Evolutionary conservation across 2,329 filamentous ascomycete species (phyloP), one percentile per base, ranked within the genome.

Genomic region (Beauveria sp.): DNA sequence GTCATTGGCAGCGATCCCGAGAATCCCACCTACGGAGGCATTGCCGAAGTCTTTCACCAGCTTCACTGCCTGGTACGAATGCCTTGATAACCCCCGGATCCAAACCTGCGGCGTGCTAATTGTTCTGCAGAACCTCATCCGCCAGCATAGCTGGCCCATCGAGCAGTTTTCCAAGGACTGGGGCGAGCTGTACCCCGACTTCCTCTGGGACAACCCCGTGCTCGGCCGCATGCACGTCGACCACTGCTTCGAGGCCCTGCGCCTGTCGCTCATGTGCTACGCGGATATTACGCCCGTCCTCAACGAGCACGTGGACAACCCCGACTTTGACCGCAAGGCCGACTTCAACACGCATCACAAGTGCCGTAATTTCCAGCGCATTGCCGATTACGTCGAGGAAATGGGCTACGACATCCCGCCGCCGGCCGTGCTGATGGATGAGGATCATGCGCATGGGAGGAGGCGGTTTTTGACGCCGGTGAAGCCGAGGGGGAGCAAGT

Each of bases 211-310:
- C 28, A 40, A 52, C 20, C 46, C 45, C 6, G 62, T 58, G 24
- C 46, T 64, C 2, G 51, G 60, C 9, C 60, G 62, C 42, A 55
- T 57, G 45, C 62, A 65, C n/a, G 64, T 72, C n/a, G 71, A 73
- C 26, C 69, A 73, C 63, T 74, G 70, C 57, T 66, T 73, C 28
- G 71, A 73, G 62, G 67, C 67, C 10, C 66, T 73, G 9, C 71
- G 71, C 56, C 55, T 62, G 38, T 42, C 31, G 18, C 60, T 65
- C 28, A 64, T 64, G 64, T 65, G 64, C 49, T 42, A 54, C 16
- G 40, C 54, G 1, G 64, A 65, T 34, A 63, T 65, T 1, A 64
- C 62, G 9, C 64, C 64, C 20, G 56, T 64, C 5, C 60, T 62
- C 53, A 57, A 57, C 46, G 42, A 62, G 34, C 48, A 62, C 8